These are phyloP conservation scores for Linnemannia elongata DNA, from an alignment of 192 early-diverging fungal genomes.

Conservation along the genomic window DNA sequence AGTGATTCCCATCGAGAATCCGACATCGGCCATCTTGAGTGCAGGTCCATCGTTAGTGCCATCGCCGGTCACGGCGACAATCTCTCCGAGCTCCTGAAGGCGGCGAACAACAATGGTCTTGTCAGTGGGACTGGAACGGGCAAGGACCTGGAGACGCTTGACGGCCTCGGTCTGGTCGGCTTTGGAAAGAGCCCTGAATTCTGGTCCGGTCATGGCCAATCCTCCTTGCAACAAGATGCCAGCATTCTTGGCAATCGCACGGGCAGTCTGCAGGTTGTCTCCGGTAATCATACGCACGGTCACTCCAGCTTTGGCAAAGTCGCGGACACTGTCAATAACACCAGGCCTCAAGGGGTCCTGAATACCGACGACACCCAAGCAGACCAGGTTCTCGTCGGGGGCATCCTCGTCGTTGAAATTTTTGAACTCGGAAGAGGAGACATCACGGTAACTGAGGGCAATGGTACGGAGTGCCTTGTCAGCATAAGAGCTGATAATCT, in stretches of 20 bases:
- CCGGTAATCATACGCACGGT: constrained; percentile 91
- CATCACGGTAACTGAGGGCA: constrained; percentile 76
- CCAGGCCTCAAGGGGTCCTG: constrained; percentile 88
- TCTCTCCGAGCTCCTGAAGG: constrained; percentile 76
- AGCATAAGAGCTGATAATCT: constrained; percentile 71
- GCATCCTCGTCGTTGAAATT: constrained; percentile 65
- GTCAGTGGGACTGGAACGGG: constrained; percentile 88
- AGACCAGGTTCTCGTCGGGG: constrained; percentile 65
- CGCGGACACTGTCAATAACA: constrained; percentile 79
- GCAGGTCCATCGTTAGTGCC: constrained; percentile 91
- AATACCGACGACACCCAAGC: constrained; percentile 86
- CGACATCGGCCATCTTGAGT: constrained; percentile 89
- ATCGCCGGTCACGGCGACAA: constrained; percentile 84
- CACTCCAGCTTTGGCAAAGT: constrained; percentile 86
- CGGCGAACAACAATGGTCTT: constrained; percentile 88
- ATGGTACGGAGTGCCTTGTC: constrained; percentile 81
- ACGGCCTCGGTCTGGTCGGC: constrained; percentile 75
- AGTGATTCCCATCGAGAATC: constrained; percentile 93
- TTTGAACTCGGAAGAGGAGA: constrained; percentile 58
- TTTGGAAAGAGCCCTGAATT: constrained; percentile 77
- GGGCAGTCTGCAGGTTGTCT: constrained; percentile 88
- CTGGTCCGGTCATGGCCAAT: constrained; percentile 82
- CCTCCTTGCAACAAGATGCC: constrained; percentile 85
- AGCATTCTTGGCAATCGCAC: constrained; percentile 88
- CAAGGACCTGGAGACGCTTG: constrained; percentile 84